These are phyloP conservation scores for Sphaerobolus stellatus DNA, from an alignment of 1,284 basidiomycete species.

Conservation along the genomic window DNA sequence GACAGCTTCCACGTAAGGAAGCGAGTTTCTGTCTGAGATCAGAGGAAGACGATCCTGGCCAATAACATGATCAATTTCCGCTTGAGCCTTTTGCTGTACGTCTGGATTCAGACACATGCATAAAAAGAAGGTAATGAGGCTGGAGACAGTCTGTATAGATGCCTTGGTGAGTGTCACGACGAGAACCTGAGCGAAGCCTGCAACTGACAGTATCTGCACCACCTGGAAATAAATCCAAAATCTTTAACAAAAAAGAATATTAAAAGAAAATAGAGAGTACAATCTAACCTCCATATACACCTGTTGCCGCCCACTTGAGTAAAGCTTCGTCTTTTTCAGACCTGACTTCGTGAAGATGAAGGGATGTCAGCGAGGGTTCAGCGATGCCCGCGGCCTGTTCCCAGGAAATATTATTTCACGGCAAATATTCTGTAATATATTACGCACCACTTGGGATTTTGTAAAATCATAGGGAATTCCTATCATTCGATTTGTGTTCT, in stretches of 20 bases:
- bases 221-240: not conserved
- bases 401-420: not conserved
- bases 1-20: conserved; percentile 17
- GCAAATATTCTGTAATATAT: not conserved
- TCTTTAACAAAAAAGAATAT: not conserved
- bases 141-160: conserved; percentile 8
- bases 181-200: not conserved
- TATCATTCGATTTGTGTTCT: not conserved
- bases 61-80: conserved; percentile 24
- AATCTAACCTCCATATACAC: not conserved
- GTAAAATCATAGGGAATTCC: not conserved
- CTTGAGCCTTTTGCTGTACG: conserved; percentile 19
- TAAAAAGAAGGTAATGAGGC: conserved; percentile 23
- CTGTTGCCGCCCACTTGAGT: conserved; percentile 1
- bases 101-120: conserved; percentile 25
- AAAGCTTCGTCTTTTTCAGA: not conserved
- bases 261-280: too few relatives aligned
- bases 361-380: not conserved
- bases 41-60: conserved; percentile 18
- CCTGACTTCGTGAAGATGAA: not conserved
- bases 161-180: not conserved
- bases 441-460: not conserved
- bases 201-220: not conserved
- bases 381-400: not conserved
- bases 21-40: conserved; percentile 18